Base-by-base conservation (phyloP, 164 flowering plant species). In the Saururus chinensis region DNA sequence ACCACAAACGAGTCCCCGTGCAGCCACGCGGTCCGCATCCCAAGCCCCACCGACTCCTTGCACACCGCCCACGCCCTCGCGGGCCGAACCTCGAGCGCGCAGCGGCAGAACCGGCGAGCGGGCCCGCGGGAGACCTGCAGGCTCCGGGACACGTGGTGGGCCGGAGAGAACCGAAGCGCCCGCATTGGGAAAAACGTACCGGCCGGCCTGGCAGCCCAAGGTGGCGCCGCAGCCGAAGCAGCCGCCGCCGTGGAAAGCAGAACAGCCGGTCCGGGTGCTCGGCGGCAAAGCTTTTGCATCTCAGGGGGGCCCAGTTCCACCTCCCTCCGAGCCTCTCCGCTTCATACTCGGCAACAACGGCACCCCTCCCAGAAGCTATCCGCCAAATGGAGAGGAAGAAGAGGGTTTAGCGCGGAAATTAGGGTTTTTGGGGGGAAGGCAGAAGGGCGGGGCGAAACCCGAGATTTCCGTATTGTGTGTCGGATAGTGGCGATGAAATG, bases 41-140 rank as follows among this genome's bases (percentile, higher is more conserved):
- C 62, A 41, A 59, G 19, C 57, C 57, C 48, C 35, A 63, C 56
- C 10, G 64, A 66, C 25, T 65, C 77, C 59, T 68, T 78, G 37
- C 62, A 61, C 42, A 63, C 74, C 19, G 61, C 70, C 89, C 89
- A 82, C 0, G 84, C 75, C 51, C 82, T 41, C 17, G 14, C 53
- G 69, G 57, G 59, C 35, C 21, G 64, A 23, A 11, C 58, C 37
- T 55, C 58, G 1, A 45, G 49, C 49, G 49, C 49, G 49, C 49
- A 45, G 17, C 49, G 49, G 49, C 49, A 45, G 17, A 45, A 45
- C 17, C 49, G 14, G 49, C 49, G 49, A 8, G 49, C 14, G 2
- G 11, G 14, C 49, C 49, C 16, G 49, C 49, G 17, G 17, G 49
- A 17, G 17, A 45, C 4, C 49, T 3, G 49, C 49, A 10, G 49